phyloP scores from a whole-genome alignment of 2,329 filamentous ascomycete species.

The Graphilbum sp. region DNA sequence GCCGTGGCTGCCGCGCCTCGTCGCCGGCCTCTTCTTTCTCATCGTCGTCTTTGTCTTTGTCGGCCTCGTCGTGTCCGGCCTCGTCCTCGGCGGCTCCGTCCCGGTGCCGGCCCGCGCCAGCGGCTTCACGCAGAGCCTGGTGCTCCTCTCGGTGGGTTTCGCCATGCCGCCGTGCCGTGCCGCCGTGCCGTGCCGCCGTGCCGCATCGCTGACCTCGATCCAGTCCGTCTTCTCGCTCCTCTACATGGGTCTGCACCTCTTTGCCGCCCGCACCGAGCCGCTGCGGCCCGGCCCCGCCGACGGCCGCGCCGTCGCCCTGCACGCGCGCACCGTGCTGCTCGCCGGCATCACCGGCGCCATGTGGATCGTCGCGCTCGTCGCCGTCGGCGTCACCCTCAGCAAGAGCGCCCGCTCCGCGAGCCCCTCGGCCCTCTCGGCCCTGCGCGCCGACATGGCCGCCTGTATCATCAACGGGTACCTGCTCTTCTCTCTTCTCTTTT shows the following conservation, averaged over 20 bases:
- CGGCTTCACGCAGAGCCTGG: slow-evolving; percentile 12
- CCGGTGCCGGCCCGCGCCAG: slow-evolving; percentile 7
- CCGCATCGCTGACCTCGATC: not conserved
- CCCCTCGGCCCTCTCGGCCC: not conserved
- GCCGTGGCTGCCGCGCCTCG: slow-evolving; percentile 7
- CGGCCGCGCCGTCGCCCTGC: slow-evolving; percentile 14
- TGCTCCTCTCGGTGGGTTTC: slow-evolving; percentile 9
- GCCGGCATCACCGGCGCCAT: slow-evolving; percentile 13
- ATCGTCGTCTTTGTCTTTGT: slow-evolving; percentile 8
- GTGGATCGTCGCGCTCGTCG: slow-evolving; percentile 14
- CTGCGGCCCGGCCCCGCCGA: slow-evolving; percentile 10
- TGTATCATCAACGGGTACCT: slow-evolving; percentile 4
- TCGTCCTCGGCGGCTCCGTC: slow-evolving; percentile 10
- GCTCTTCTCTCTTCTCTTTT: no score
- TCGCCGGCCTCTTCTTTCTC: slow-evolving; percentile 5
- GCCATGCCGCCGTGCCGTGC: not conserved
- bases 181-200: not conserved
- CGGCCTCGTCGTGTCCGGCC: slow-evolving; percentile 9
- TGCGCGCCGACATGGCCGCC: slow-evolving; percentile 6
- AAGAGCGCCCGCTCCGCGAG: not conserved
- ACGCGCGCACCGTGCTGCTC: slow-evolving; percentile 15
- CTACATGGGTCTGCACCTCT: slow-evolving; percentile 16
- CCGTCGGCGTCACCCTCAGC: slow-evolving; percentile 12
- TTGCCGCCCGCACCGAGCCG: slow-evolving; percentile 11
- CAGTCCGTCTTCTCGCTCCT: slow-evolving; percentile 15